Conservation (phyloP, 164 flowering plant genomes). For the Liquidambar formosana region DNA sequence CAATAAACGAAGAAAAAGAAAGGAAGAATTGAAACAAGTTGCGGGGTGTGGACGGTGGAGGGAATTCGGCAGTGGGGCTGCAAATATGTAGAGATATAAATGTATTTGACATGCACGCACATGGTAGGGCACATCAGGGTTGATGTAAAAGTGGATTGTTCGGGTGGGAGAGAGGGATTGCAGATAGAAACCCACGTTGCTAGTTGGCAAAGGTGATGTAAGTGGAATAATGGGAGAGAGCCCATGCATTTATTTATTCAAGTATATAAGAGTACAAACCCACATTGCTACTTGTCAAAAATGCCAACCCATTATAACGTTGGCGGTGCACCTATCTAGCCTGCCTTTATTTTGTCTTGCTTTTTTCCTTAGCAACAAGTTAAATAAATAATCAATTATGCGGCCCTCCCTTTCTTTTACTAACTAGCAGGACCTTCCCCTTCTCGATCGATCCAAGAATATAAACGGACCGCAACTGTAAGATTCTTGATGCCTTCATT, state of each 20-base stretch:
- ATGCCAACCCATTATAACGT: background rate
- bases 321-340: too few relatives aligned
- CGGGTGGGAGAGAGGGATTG: background rate
- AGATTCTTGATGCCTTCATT: background rate
- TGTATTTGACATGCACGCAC: too few relatives aligned
- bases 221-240: background rate
- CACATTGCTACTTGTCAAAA: background rate
- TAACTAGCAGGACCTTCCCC: background rate
- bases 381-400: background rate
- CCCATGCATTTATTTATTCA: too few relatives aligned
- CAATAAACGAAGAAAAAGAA: constrained; percentile 2
- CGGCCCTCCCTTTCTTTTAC: background rate
- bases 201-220: constrained; percentile 14
- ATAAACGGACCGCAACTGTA: constrained; percentile 3
- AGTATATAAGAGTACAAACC: background rate
- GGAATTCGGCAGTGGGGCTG: background rate
- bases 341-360: background rate
- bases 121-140: constrained; percentile 6
- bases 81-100: background rate
- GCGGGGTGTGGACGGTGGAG: too few relatives aligned
- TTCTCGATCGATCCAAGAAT: too few relatives aligned
- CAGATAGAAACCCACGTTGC: constrained; percentile 2
- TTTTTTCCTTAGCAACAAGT: background rate
- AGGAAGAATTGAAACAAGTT: constrained; percentile 7
- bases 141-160: constrained; percentile 6